A percentile compares a stretch with the other conserved stretches of the same genome.
Evolutionary conservation across 139 green algal species (phyloP).

Genomic region (Chlamydomonas incerta): DNA sequence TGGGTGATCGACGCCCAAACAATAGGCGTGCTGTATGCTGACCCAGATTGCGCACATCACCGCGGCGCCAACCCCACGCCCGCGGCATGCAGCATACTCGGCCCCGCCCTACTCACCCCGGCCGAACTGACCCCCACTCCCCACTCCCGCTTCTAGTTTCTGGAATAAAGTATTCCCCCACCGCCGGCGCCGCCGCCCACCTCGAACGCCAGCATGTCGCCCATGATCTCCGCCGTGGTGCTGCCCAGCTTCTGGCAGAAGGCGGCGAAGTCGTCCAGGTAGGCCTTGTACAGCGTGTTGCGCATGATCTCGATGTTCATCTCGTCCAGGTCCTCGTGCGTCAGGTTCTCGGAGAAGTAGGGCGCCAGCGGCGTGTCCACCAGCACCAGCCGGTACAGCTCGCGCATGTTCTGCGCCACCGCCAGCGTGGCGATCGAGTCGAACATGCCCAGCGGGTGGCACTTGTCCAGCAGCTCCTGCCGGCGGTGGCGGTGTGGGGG

Average conservation of each 20-base stretch:
- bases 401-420: conserved; percentile 96
- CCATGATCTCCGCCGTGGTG: conserved; percentile 93
- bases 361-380: conserved; percentile 96
- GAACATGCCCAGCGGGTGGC: conserved; percentile 98
- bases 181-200: too few species aligned
- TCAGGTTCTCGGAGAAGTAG: conserved; percentile 94
- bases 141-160: too few species aligned
- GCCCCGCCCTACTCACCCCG: too few species aligned
- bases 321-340: conserved; percentile 96
- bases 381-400: conserved; percentile 97
- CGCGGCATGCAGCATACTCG: too few species aligned
- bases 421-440: conserved; percentile 95
- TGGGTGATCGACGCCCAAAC: too few species aligned
- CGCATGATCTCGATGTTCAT: conserved; percentile 99
- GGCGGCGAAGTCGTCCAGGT: conserved; percentile 96
- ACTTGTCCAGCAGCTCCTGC: conserved; percentile 98
- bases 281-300: conserved; percentile 99
- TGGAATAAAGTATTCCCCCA: too few species aligned
- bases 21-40: too few species aligned
- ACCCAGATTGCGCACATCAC: too few species aligned
- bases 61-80: too few species aligned
- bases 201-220: conserved; percentile 95
- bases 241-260: conserved; percentile 88
- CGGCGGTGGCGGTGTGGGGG: neutral
- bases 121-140: too few species aligned